Conservation (phyloP, 108 stramenopile genomes). For the Cyclotella kingstonii region DNA sequence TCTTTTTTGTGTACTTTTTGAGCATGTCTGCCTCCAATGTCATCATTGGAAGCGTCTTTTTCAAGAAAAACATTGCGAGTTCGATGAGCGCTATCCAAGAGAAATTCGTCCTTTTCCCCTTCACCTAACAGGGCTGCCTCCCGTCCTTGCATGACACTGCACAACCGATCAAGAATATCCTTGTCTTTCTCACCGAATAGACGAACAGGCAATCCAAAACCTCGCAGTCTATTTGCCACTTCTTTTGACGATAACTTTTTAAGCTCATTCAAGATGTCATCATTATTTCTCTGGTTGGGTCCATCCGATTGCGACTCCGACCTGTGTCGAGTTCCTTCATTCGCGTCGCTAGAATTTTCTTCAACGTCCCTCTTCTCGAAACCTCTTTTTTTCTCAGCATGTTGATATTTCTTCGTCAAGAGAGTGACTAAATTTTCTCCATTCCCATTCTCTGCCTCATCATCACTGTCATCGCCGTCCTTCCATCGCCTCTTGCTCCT, state of each 20-base stretch:
- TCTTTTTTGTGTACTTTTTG: not conserved
- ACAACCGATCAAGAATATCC: slow-evolving; percentile 43
- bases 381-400: not conserved
- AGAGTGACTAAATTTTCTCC: slow-evolving; percentile 23
- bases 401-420: slow-evolving; percentile 20
- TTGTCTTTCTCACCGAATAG: slow-evolving; percentile 65
- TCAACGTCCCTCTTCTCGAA: not conserved
- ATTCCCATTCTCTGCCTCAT: slow-evolving; percentile 6
- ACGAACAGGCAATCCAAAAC: slow-evolving; percentile 65
- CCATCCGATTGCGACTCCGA: not conserved
- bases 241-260: slow-evolving; percentile 8
- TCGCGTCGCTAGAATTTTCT: not conserved
- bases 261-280: slow-evolving; percentile 5
- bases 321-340: not conserved
- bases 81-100: slow-evolving; percentile 67
- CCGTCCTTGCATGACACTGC: slow-evolving; percentile 52
- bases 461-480: slow-evolving; percentile 1
- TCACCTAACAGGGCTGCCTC: slow-evolving; percentile 44
- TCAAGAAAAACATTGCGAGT: slow-evolving; percentile 83
- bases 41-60: slow-evolving; percentile 12
- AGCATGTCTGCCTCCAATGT: not conserved
- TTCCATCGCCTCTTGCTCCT: not conserved
- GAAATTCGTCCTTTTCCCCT: slow-evolving; percentile 73
- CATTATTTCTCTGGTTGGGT: slow-evolving; percentile 1
- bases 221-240: slow-evolving; percentile 50